These are phyloP conservation scores for Penicillium sp. DNA, from an alignment of 2,329 filamentous ascomycete species.

Conservation along the genomic window DNA sequence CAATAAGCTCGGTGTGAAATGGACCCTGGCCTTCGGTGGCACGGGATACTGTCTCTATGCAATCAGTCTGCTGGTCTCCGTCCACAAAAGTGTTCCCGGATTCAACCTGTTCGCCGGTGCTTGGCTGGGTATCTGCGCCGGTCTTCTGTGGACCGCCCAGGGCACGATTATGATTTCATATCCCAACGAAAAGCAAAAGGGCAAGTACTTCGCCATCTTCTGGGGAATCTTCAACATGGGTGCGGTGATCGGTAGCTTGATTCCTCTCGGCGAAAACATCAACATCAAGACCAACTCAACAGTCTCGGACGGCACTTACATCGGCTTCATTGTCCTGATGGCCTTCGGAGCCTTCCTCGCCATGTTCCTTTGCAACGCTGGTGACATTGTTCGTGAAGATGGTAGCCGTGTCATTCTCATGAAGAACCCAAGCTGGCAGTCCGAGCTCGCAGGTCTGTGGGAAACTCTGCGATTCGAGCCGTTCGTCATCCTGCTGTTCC, in stretches of 20 bases:
- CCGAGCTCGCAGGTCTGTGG: slow-evolving; percentile 69
- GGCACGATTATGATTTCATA: slow-evolving; percentile 67
- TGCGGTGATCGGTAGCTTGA: slow-evolving; percentile 69
- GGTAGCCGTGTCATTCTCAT: slow-evolving; percentile 75
- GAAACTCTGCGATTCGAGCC: slow-evolving; percentile 67
- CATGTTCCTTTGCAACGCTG: slow-evolving; percentile 66
- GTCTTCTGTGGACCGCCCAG: slow-evolving; percentile 48
- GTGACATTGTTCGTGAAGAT: slow-evolving; percentile 68
- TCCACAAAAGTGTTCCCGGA: slow-evolving; percentile 44
- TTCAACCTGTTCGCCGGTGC: slow-evolving; percentile 48
- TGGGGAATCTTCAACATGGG: slow-evolving; percentile 93
- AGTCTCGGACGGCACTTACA: slow-evolving; percentile 70
- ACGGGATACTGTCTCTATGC: slow-evolving; percentile 45
- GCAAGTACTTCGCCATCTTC: slow-evolving; percentile 81
- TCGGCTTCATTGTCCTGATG: slow-evolving; percentile 78
- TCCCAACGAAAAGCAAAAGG: slow-evolving; percentile 73
- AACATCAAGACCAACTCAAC: slow-evolving; percentile 29
- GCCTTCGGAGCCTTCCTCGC: slow-evolving; percentile 65
- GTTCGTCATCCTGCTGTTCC: slow-evolving; percentile 70
- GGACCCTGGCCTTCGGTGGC: slow-evolving; percentile 40
- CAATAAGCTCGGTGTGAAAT: slow-evolving; percentile 37
- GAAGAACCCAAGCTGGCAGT: slow-evolving; percentile 80
- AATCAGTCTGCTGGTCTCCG: slow-evolving; percentile 34
- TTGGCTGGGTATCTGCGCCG: slow-evolving; percentile 46
- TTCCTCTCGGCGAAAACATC: slow-evolving; percentile 42